Conservation (phyloP, 139 green algal genomes). For the Chlorella sorokiniana region DNA sequence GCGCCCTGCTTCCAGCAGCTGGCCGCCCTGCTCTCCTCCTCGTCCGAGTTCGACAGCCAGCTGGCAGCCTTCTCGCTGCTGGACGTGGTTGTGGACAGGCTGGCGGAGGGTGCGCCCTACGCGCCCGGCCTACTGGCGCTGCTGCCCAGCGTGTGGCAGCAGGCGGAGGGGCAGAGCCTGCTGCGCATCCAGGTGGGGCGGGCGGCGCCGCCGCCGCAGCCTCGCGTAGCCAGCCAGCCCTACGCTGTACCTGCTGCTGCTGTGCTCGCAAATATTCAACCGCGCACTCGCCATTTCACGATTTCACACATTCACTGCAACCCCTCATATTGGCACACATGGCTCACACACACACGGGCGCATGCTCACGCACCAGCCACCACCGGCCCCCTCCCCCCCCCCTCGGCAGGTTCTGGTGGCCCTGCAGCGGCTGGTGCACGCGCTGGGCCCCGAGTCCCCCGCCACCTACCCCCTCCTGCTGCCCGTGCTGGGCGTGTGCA, state of each 20-base stretch:
- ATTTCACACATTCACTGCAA: neutral
- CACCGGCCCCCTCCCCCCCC: no score
- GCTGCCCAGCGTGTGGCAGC: slow-evolving; percentile 76
- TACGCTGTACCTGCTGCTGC: neutral
- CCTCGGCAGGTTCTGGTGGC: slow-evolving; percentile 69
- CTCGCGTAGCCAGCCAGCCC: no score
- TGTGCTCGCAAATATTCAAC: neutral
- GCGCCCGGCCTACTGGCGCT: slow-evolving; percentile 58
- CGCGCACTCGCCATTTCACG: neutral
- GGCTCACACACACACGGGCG: no score
- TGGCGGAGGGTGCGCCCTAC: slow-evolving; percentile 67
- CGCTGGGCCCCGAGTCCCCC: slow-evolving; percentile 62
- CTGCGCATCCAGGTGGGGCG: slow-evolving; percentile 78
- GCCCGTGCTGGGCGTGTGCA: slow-evolving; percentile 68
- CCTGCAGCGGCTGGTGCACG: slow-evolving; percentile 78
- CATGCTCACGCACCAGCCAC: neutral
- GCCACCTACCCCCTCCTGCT: slow-evolving; percentile 67
- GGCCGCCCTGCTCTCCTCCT: slow-evolving; percentile 43
- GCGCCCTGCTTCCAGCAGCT: slow-evolving; percentile 55
- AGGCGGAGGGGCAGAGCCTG: slow-evolving; percentile 70
- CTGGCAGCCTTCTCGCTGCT: slow-evolving; percentile 78
- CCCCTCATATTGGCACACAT: no score
- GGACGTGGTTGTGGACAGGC: slow-evolving; percentile 76
- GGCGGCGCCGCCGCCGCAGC: neutral
- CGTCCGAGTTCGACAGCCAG: slow-evolving; percentile 75